Percentiles rank a stretch among this genome's conserved stretches.
Evolutionary conservation across 192 early-diverging fungal genomes (phyloP).

Genomic region (Coemansia sp.): DNA sequence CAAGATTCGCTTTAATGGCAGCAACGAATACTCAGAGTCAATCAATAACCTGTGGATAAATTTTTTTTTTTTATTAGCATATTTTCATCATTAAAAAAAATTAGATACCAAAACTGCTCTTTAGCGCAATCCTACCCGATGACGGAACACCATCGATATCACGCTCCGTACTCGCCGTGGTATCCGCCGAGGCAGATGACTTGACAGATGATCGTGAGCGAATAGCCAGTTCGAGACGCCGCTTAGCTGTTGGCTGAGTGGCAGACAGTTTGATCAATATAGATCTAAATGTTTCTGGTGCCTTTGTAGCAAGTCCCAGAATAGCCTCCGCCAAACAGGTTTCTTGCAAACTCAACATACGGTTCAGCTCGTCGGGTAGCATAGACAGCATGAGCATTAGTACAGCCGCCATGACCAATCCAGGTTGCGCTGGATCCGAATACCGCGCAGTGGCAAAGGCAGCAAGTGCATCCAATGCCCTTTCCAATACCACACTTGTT

Average conservation of each 20-base stretch:
- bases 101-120: slow-evolving; percentile 40
- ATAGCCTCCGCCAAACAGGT: slow-evolving; percentile 24
- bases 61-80: background rate
- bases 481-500: background rate
- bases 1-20: slow-evolving; percentile 17
- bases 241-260: slow-evolving; percentile 32
- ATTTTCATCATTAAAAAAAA: no score
- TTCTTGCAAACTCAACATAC: background rate
- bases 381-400: slow-evolving; percentile 48
- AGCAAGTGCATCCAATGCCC: slow-evolving; percentile 11
- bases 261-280: slow-evolving; percentile 30
- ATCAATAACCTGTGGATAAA: background rate
- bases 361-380: slow-evolving; percentile 13
- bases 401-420: slow-evolving; percentile 24
- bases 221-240: slow-evolving; percentile 31
- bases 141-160: background rate
- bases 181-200: background rate
- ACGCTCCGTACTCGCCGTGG: background rate
- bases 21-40: background rate
- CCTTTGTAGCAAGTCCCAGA: slow-evolving; percentile 23
- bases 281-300: slow-evolving; percentile 20
- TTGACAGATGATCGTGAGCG: slow-evolving; percentile 16
- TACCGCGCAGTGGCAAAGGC: slow-evolving; percentile 21
- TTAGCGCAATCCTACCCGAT: slow-evolving; percentile 22
- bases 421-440: background rate